Conservation (phyloP, 139 green algal species). For the Micromonas commoda region DNA sequence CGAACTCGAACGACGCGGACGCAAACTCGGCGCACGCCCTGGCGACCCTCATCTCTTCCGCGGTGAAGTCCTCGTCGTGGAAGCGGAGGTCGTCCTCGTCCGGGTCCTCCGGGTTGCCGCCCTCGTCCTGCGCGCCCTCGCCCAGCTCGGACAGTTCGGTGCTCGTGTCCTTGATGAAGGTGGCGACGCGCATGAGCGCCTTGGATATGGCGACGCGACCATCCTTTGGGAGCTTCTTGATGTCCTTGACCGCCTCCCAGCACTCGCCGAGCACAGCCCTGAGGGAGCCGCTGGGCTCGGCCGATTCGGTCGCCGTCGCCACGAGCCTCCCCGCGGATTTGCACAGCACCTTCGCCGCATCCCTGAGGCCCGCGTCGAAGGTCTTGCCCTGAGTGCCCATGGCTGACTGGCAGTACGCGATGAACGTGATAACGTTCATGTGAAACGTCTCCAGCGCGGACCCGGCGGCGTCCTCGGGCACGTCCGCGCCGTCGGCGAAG, state of each 20-base stretch:
- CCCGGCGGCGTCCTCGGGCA: not conserved
- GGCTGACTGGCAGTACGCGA: not conserved
- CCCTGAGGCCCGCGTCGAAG: not conserved
- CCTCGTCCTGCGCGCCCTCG: not conserved
- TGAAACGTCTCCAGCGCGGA: not conserved
- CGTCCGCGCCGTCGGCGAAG: not conserved
- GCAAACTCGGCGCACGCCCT: not conserved
- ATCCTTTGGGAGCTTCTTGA: not conserved
- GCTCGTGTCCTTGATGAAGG: slow-evolving; percentile 4
- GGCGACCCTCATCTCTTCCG: not conserved
- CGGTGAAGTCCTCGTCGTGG: slow-evolving; percentile 2
- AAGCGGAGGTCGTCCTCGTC: slow-evolving; percentile 12
- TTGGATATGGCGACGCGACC: not conserved
- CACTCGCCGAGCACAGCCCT: not conserved
- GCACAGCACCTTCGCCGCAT: not conserved
- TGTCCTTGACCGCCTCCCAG: not conserved
- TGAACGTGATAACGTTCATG: not conserved
- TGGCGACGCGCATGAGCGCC: not conserved
- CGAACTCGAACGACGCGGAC: not conserved
- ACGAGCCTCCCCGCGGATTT: not conserved
- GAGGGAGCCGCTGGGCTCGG: not conserved
- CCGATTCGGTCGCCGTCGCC: not conserved
- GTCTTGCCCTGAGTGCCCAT: not conserved
- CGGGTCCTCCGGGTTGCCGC: not conserved
- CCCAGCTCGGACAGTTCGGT: not conserved